Base-by-base conservation (phyloP, 345 rosid genomes). In the Geranium brycei region DNA sequence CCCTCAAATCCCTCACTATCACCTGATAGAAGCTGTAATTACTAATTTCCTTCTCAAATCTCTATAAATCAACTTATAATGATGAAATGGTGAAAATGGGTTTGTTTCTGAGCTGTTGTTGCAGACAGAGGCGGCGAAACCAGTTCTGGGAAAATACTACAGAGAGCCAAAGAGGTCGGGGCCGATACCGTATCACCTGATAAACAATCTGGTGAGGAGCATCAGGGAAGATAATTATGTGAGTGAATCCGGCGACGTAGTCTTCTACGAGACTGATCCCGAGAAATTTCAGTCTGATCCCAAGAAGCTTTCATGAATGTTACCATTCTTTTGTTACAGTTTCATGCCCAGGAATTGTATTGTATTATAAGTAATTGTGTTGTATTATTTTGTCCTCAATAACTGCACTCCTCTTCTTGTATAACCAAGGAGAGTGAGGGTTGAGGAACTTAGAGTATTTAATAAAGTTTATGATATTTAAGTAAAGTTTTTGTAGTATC, bases 1-100 rank as follows among this genome's bases (percentile, higher is more conserved):
- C 82, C 97, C 97, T 11, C 97, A 91, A 71, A 91, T 91, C 82
- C 97, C 97, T 28, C 97, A 91, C 73, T 91, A 91, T 59, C 88
- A 88, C 76, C 79, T 91, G 64, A 66, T 87, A 19, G 97, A 91
- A 82, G 97, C 97, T 3, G 97, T 91, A 58, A 79, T 82, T 35
- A 35, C 1, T 23, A 23, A 23, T 30, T 19, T 23, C 41, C 55
- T 31, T 57, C 30, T 17, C 35, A 23, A 23, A 23, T 23, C 28
- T 23, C 28, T 23, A 23, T 23, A 23, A 23, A 23, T 23, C 28
- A 23, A 23, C 28, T 23, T 23, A 23, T 2, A 23, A 23, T 23
- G 28, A 23, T 23, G 28, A 23, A 23, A 23, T 23, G 28, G 28
- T 23, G 28, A 23, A 23, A 23, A 23, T 23, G 28, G 28, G 5